Percentiles rank a stretch among this genome's conserved stretches.
Evolutionary conservation across 1,284 basidiomycete genomes (phyloP).

Genomic region (Sutorius eximius): DNA sequence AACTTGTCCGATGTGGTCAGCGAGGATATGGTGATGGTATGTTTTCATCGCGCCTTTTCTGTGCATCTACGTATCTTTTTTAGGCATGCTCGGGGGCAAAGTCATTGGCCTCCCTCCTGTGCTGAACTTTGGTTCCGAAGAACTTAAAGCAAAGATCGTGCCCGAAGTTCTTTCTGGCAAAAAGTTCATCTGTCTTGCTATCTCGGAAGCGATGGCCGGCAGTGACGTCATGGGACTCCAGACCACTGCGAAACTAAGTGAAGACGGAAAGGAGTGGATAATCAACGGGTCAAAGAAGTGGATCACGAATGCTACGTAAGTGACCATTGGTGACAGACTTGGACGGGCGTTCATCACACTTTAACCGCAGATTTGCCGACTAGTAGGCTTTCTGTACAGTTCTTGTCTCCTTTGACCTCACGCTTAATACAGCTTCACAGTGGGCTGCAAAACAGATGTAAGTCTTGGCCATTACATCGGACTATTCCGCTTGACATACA

Average conservation of each 20-base stretch:
- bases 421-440: conserved; percentile 50
- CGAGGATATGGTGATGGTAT: conserved; percentile 73
- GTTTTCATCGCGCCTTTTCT: not conserved
- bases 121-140: conserved; percentile 80
- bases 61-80: conserved; percentile 11
- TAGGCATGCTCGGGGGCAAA: conserved; percentile 69
- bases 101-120: conserved; percentile 82
- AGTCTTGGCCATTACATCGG: conserved; percentile 7
- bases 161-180: conserved; percentile 80
- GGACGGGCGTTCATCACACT: not conserved
- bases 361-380: conserved; percentile 50
- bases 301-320: conserved; percentile 79
- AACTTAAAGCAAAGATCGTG: conserved; percentile 75
- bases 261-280: conserved; percentile 84
- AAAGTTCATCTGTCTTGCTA: conserved; percentile 81
- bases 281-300: conserved; percentile 83
- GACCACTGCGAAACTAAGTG: conserved; percentile 79
- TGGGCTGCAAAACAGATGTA: conserved; percentile 66
- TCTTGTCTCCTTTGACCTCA: not conserved
- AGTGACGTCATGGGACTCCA: conserved; percentile 85
- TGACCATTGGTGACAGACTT: not conserved
- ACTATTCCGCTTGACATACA: not conserved
- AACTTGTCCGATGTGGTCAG: conserved; percentile 70
- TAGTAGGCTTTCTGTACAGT: conserved; percentile 38
- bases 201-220: conserved; percentile 88